Evolutionary conservation across 2,329 filamentous ascomycete species (phyloP).

Genomic region (Chrysoporthe austroafricana): DNA sequence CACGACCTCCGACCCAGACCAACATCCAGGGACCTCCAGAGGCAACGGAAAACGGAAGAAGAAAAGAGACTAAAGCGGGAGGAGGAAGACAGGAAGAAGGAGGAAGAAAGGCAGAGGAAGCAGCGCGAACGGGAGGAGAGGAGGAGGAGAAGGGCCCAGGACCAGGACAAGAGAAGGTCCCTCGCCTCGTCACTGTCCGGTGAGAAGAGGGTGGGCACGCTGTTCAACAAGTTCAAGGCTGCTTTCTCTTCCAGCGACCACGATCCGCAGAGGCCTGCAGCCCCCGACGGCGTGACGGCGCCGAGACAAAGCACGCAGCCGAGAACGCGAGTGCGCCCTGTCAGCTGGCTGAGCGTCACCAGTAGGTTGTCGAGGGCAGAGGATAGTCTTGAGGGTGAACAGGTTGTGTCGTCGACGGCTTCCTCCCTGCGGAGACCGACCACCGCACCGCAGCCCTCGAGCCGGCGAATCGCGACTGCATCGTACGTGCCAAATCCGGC

Average conservation of each 20-base stretch:
- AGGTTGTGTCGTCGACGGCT: neutral
- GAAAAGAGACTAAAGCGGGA: conserved; percentile 45
- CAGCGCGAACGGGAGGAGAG: conserved; percentile 35
- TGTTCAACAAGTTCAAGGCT: conserved; percentile 36
- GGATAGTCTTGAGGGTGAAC: conserved; percentile 15
- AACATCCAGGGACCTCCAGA: conserved; percentile 36
- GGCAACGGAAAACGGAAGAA: conserved; percentile 52
- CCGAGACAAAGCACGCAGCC: conserved; percentile 28
- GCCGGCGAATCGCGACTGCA: conserved; percentile 8
- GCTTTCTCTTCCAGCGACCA: conserved; percentile 31
- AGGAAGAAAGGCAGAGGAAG: conserved; percentile 48
- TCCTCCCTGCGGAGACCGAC: conserved; percentile 13
- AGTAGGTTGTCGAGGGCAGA: conserved; percentile 25
- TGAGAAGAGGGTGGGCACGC: conserved; percentile 38
- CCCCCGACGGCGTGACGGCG: conserved; percentile 23
- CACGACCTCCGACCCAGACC: conserved; percentile 43
- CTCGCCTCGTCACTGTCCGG: conserved; percentile 40
- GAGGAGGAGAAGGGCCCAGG: conserved; percentile 29
- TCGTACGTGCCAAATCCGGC: conserved; percentile 1
- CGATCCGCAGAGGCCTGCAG: conserved; percentile 19
- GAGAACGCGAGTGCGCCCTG: conserved; percentile 30
- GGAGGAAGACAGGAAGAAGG: conserved; percentile 44
- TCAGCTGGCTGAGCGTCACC: conserved; percentile 28
- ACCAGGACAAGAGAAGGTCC: conserved; percentile 36
- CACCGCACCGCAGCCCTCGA: conserved; percentile 3